These are phyloP conservation scores for Exophiala sp. DNA, from an alignment of 2,329 filamentous ascomycete genomes.

Conservation along the genomic window DNA sequence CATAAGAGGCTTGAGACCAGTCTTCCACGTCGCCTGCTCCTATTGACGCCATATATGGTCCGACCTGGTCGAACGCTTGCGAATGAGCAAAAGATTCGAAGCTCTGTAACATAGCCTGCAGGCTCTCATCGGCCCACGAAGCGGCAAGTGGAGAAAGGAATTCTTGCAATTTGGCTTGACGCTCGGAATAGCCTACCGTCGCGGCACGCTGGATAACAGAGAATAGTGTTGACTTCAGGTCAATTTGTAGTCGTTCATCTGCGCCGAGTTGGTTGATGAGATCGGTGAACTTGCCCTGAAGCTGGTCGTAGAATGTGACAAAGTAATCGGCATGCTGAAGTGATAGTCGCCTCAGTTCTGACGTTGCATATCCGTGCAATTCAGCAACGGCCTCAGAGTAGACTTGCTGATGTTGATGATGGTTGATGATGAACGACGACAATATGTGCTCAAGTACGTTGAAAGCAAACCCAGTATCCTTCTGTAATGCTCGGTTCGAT, in stretches of 20 bases:
- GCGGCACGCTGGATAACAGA: constrained; percentile 89
- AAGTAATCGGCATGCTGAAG: constrained; percentile 90
- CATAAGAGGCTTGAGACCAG: constrained; percentile 75
- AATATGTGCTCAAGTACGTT: constrained; percentile 89
- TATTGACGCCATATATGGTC: constrained; percentile 70
- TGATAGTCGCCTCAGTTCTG: constrained; percentile 84
- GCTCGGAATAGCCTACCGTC: constrained; percentile 66
- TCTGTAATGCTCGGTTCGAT: constrained; percentile 74
- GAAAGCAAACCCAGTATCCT: constrained; percentile 75
- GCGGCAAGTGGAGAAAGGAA: constrained; percentile 81
- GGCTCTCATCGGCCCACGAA: constrained; percentile 70
- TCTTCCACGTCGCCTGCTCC: constrained; percentile 73
- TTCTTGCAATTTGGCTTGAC: constrained; percentile 66
- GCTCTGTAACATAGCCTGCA: constrained; percentile 66
- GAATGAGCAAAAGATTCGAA: constrained; percentile 77
- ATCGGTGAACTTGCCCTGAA: constrained; percentile 78
- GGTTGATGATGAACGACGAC: constrained; percentile 71
- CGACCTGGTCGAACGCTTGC: constrained; percentile 74
- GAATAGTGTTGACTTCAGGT: constrained; percentile 86
- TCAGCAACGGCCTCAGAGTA: constrained; percentile 90
- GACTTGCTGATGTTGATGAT: constrained; percentile 60
- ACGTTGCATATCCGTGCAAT: constrained; percentile 76
- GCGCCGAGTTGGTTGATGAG: constrained; percentile 68
- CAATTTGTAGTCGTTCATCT: constrained; percentile 80
- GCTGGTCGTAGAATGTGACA: constrained; percentile 78